Conservation (phyloP, 129 eudicot genomes). For the Kitagawia praeruptora region DNA sequence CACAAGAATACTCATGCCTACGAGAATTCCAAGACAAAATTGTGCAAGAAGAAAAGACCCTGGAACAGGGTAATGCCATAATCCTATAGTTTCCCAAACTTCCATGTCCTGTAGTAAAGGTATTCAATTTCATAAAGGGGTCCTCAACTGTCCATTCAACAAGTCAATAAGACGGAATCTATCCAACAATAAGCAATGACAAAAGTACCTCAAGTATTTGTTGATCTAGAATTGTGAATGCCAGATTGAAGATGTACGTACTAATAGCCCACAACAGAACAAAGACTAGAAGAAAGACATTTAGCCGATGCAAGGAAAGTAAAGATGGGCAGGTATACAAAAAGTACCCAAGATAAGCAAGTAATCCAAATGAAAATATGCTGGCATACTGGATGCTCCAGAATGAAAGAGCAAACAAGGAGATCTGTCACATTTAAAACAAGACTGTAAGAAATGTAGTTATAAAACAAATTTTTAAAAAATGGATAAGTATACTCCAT, state of each 20-base stretch:
- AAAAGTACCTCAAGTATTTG: conserved; percentile 53
- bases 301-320: conserved; percentile 52
- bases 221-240: conserved; percentile 51
- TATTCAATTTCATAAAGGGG: background rate
- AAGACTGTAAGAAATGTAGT: conserved; percentile 5
- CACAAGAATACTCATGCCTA: conserved; percentile 44
- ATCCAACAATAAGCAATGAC: background rate
- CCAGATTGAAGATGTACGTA: conserved; percentile 66
- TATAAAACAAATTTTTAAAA: background rate
- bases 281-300: conserved; percentile 65
- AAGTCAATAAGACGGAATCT: background rate
- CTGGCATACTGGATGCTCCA: conserved; percentile 85
- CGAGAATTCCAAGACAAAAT: conserved; percentile 46
- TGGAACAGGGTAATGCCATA: conserved; percentile 57
- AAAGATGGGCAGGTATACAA: conserved; percentile 60
- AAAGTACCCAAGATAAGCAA: conserved; percentile 64
- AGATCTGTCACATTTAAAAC: conserved; percentile 43
- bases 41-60: conserved; percentile 48
- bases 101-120: conserved; percentile 37
- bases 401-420: conserved; percentile 56
- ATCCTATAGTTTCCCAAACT: conserved; percentile 47
- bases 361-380: conserved; percentile 65
- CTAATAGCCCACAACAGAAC: conserved; percentile 71
- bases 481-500: background rate
- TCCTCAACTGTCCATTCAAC: background rate